Conservation (phyloP, 257 asterid genomes). For the Osmanthus fragrans region DNA sequence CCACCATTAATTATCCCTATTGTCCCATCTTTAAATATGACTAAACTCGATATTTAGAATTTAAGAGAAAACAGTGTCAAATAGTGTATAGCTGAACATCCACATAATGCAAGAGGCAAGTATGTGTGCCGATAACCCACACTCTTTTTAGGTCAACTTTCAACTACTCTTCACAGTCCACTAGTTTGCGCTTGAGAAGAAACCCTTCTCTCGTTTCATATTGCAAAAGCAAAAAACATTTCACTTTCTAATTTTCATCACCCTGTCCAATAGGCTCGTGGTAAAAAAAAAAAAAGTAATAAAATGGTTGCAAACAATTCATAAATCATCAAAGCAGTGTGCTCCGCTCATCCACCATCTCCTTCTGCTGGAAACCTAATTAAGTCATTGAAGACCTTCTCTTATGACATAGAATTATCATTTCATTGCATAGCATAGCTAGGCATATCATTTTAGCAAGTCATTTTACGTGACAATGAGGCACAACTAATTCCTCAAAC, state of each 20-base stretch:
- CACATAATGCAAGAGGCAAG: neutral
- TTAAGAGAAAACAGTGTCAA: neutral
- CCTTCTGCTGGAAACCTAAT: neutral
- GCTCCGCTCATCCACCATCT: neutral
- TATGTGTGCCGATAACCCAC: neutral
- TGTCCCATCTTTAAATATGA: neutral
- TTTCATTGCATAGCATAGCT: neutral
- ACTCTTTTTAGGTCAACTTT: neutral
- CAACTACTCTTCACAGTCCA: neutral
- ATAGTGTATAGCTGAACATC: neutral
- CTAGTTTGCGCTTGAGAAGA: neutral
- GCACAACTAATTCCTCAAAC: neutral
- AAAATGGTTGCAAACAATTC: neutral
- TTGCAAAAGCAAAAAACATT: slow-evolving; percentile 8
- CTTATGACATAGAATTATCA: neutral
- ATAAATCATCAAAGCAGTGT: neutral
- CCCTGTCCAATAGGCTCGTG: neutral
- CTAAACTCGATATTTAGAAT: neutral
- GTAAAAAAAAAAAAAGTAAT: neutral
- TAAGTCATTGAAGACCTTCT: neutral
- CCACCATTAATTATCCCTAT: neutral
- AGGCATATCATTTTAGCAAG: neutral
- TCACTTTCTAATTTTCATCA: neutral
- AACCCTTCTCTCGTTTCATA: neutral
- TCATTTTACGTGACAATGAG: neutral